phyloP scores from a whole-genome alignment of 305 asterid genomes.

The Solanum hybrid region DNA sequence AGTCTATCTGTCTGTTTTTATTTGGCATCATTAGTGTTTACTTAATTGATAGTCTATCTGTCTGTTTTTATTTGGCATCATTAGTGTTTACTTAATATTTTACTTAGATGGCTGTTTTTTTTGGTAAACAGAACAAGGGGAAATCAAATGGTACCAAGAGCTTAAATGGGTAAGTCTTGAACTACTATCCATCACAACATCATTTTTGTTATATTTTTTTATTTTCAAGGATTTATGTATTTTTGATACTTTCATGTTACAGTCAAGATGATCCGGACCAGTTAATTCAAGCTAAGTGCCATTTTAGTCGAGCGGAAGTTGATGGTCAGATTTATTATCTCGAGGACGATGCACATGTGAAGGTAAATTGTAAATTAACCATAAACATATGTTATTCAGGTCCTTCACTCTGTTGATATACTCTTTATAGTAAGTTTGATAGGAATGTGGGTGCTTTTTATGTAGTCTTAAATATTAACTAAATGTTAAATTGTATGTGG shows the following conservation, averaged over 20 bases:
- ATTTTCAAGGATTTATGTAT: neutral
- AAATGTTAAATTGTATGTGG: neutral
- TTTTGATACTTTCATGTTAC: neutral
- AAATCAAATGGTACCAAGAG: neutral
- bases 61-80: neutral
- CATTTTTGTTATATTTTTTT: neutral
- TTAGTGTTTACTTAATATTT: neutral
- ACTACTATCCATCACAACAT: neutral
- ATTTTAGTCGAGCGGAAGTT: constrained; percentile 44
- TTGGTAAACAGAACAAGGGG: neutral
- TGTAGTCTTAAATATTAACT: neutral
- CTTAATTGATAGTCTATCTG: neutral
- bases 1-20: neutral
- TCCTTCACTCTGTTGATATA: neutral
- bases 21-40: neutral
- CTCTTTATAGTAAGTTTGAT: neutral
- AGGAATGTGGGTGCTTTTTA: neutral
- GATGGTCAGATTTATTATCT: constrained; percentile 29
- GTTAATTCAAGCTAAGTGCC: constrained; percentile 20
- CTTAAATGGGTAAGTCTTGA: neutral
- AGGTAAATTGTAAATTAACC: constrained; percentile 20
- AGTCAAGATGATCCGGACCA: neutral
- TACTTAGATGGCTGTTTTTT: neutral
- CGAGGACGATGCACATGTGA: constrained; percentile 46
- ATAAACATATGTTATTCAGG: neutral